phyloP scores from a whole-genome alignment of 768 basidiomycete species.

The Glaciozyma antarctica region DNA sequence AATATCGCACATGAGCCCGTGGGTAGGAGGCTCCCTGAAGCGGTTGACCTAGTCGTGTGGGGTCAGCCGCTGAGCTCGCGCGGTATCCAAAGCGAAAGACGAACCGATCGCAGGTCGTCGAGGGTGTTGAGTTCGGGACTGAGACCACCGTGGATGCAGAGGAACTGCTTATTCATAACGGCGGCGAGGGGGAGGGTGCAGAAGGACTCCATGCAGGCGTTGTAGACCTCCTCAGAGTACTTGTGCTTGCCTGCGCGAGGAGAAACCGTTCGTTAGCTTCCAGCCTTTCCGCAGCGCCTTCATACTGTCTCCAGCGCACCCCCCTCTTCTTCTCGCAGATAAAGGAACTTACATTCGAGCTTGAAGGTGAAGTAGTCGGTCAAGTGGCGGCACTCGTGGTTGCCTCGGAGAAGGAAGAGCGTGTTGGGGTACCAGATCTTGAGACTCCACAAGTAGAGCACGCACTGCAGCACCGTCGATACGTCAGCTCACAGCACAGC shows the following conservation, averaged over 20 bases:
- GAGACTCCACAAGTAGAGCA: constrained; percentile 91
- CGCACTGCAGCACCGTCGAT: constrained; percentile 53
- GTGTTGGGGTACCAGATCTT: constrained; percentile 99
- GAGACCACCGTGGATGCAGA: constrained; percentile 95
- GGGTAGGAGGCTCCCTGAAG: constrained; percentile 95
- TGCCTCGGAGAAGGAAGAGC: constrained; percentile 89
- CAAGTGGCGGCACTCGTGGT: constrained; percentile 96
- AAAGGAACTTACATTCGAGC: constrained; percentile 67
- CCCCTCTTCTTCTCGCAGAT: too few species aligned
- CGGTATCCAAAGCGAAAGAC: constrained; percentile 37
- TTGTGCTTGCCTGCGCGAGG: constrained; percentile 78
- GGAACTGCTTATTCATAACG: constrained; percentile 98
- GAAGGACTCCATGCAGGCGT: constrained; percentile 97
- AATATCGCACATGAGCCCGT: constrained; percentile 96
- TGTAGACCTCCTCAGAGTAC: constrained; percentile 92
- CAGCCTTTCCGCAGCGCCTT: too few species aligned
- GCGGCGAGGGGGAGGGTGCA: constrained; percentile 90
- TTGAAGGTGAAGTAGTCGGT: constrained; percentile 99
- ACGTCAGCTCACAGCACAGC: too few species aligned
- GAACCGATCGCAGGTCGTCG: constrained; percentile 79
- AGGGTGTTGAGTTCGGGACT: constrained; percentile 91
- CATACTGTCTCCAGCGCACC: too few species aligned
- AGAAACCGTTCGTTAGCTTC: background rate
- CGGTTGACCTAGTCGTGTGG: constrained; percentile 67
- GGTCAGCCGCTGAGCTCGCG: background rate